A percentile compares a stretch with the other conserved stretches of the same genome.
Evolutionary conservation across 2,329 filamentous ascomycete species (phyloP).

Genomic region (Colletotrichum chlorophyti): DNA sequence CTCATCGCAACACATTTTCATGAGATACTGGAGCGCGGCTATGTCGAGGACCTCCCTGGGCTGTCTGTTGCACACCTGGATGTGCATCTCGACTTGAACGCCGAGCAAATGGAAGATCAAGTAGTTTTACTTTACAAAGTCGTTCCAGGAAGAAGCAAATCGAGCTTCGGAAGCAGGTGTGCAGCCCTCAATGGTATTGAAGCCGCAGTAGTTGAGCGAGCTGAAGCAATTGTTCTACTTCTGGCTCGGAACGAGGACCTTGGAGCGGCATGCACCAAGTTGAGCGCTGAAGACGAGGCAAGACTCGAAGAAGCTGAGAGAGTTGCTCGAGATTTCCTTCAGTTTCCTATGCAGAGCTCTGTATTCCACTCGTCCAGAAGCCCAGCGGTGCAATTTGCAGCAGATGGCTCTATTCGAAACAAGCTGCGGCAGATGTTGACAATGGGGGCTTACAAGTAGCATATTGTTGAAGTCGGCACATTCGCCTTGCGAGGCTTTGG

Average conservation of each 20-base stretch:
- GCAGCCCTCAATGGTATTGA: slow-evolving; percentile 88
- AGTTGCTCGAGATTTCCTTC: slow-evolving; percentile 64
- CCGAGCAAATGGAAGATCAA: slow-evolving; percentile 62
- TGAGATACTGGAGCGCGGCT: slow-evolving; percentile 74
- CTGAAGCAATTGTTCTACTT: slow-evolving; percentile 74
- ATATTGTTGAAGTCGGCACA: too few species aligned
- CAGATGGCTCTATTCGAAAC: not conserved
- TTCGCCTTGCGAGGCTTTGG: too few species aligned
- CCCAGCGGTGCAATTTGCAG: too few species aligned
- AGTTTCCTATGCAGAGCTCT: not conserved
- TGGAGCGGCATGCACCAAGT: slow-evolving; percentile 71
- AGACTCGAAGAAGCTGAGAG: slow-evolving; percentile 72
- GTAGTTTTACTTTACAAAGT: slow-evolving; percentile 79
- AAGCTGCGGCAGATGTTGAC: not conserved
- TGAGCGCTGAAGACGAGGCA: slow-evolving; percentile 68
- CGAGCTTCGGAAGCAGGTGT: slow-evolving; percentile 87
- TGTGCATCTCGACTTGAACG: slow-evolving; percentile 63
- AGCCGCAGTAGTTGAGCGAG: slow-evolving; percentile 72
- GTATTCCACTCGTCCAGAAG: not conserved
- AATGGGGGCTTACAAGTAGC: too few species aligned
- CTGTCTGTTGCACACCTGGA: slow-evolving; percentile 76
- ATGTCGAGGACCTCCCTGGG: slow-evolving; percentile 55
- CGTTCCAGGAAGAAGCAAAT: slow-evolving; percentile 70
- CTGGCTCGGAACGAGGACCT: slow-evolving; percentile 79
- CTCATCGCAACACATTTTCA: slow-evolving; percentile 70